phyloP scores from a whole-genome alignment of 108 stramenopile genomes.

The Schizochytrium sp. region DNA sequence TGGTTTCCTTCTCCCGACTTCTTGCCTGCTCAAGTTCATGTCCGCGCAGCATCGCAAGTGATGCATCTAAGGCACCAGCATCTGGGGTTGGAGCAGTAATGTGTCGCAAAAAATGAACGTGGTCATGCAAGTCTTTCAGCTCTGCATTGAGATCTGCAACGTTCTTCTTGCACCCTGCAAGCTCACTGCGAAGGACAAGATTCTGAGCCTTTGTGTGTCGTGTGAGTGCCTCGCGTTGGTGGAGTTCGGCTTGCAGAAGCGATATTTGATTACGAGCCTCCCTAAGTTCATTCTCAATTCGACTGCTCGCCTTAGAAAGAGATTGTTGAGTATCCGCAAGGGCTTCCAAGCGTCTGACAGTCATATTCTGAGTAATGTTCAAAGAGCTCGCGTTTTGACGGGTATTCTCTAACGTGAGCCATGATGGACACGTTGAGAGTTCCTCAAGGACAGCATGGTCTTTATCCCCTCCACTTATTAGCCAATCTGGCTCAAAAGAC shows the following conservation, averaged over 20 bases:
- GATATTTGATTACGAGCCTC: constrained; percentile 37
- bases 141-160: constrained; percentile 36
- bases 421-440: constrained; percentile 45
- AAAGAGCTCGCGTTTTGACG: not conserved
- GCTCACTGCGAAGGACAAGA: constrained; percentile 20
- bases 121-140: constrained; percentile 42
- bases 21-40: constrained; percentile 50
- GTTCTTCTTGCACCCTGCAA: not conserved
- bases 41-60: constrained; percentile 47
- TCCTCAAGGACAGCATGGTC: constrained; percentile 24
- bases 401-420: constrained; percentile 38
- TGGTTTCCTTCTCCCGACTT: constrained; percentile 13
- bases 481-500: constrained; percentile 49
- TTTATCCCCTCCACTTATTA: constrained; percentile 30
- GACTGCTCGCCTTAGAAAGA: not conserved
- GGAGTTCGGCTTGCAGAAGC: not conserved
- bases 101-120: constrained; percentile 52
- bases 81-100: constrained; percentile 51
- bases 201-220: constrained; percentile 54
- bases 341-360: not conserved
- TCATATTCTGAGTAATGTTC: not conserved
- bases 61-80: constrained; percentile 24
- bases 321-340: not conserved
- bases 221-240: constrained; percentile 27
- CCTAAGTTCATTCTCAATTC: not conserved